Conservation (phyloP, 2,329 filamentous ascomycete species). For the Alternaria longipes region DNA sequence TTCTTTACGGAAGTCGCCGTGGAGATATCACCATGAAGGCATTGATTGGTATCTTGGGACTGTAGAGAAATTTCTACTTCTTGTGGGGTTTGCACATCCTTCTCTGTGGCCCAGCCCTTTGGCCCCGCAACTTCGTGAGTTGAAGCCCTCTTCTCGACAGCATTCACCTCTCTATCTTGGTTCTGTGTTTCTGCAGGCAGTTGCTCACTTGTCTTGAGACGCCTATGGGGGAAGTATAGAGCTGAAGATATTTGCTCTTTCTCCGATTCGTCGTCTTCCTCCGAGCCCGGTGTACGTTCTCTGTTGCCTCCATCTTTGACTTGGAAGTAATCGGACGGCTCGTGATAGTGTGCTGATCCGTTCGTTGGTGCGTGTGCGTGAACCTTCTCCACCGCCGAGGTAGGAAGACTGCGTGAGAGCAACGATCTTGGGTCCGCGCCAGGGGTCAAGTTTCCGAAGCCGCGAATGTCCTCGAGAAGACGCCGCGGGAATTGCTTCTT, state of each 20-base stretch:
- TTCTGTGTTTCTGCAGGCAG: conserved; percentile 31
- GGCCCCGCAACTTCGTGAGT: conserved; percentile 39
- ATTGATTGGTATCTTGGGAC: conserved; percentile 68
- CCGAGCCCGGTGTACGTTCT: conserved; percentile 47
- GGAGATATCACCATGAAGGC: conserved; percentile 67
- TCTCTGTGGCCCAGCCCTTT: conserved; percentile 40
- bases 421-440: conserved; percentile 57
- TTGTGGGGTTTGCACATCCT: conserved; percentile 50
- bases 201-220: conserved; percentile 56
- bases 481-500: conserved; percentile 55
- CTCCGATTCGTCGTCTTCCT: conserved; percentile 68
- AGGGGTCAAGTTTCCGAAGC: conserved; percentile 62
- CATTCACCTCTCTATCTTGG: conserved; percentile 38
- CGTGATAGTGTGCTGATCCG: conserved; percentile 28
- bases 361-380: conserved; percentile 31
- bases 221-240: conserved; percentile 80
- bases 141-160: conserved; percentile 36
- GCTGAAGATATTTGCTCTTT: conserved; percentile 89
- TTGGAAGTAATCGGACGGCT: conserved; percentile 44
- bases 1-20: conserved; percentile 51
- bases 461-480: conserved; percentile 66
- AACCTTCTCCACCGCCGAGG: conserved; percentile 47
- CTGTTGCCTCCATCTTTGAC: conserved; percentile 25
- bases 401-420: conserved; percentile 62
- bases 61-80: conserved; percentile 71